Conservation (phyloP, 1,284 basidiomycete genomes). For the Volvariella volvacea region DNA sequence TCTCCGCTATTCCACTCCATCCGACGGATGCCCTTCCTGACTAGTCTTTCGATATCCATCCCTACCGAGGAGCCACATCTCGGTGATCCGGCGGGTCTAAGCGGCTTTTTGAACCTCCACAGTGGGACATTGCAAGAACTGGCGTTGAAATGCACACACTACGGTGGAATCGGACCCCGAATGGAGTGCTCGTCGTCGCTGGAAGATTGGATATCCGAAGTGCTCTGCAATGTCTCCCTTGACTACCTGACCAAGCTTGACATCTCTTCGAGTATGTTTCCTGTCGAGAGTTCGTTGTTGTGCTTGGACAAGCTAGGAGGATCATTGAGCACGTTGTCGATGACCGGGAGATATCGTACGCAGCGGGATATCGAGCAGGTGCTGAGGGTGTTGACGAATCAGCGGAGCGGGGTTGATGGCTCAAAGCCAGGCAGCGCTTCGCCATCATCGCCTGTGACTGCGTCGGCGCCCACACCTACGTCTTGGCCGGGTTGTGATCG, state of each 20-base stretch:
- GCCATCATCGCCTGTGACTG: constrained; percentile 7
- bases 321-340: constrained; percentile 22
- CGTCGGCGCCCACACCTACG: neutral
- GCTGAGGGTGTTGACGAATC: constrained; percentile 12
- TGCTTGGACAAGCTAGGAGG: constrained; percentile 23
- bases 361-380: constrained; percentile 25
- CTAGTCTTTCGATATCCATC: constrained; percentile 27
- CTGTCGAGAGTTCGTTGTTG: constrained; percentile 22
- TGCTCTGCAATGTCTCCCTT: constrained; percentile 19
- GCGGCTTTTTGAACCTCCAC: constrained; percentile 26
- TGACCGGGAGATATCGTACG: constrained; percentile 27
- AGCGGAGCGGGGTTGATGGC: constrained; percentile 6
- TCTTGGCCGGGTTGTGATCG: constrained; percentile 10
- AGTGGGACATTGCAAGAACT: constrained; percentile 24
- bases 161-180: constrained; percentile 21
- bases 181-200: constrained; percentile 20
- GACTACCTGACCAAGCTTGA: constrained; percentile 27
- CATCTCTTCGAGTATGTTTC: constrained; percentile 28
- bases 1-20: constrained; percentile 28
- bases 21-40: constrained; percentile 20
- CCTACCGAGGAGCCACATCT: constrained; percentile 30
- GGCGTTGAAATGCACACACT: constrained; percentile 29
- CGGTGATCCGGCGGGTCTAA: constrained; percentile 26
- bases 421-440: neutral
- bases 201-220: constrained; percentile 24